phyloP scores from a whole-genome alignment of 1,284 basidiomycete species.

The Agaricales sp. region DNA sequence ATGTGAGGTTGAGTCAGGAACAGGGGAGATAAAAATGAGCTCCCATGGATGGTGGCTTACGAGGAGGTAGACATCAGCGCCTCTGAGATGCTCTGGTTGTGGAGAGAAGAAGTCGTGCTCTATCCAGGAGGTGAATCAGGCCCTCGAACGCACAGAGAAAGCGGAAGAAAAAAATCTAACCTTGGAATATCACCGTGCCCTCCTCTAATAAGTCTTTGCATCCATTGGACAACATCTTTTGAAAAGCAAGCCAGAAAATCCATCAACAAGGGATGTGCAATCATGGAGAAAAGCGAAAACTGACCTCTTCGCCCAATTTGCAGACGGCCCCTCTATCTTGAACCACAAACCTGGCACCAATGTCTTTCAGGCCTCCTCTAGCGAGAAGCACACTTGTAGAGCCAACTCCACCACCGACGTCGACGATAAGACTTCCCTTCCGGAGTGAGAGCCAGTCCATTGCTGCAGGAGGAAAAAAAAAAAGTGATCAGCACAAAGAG shows the following conservation, averaged over 20 bases:
- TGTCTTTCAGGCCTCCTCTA: conserved; percentile 11
- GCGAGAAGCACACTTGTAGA: background rate
- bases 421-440: conserved; percentile 48
- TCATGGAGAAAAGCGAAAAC: conserved; percentile 8
- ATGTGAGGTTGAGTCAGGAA: too few relatives aligned
- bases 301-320: conserved; percentile 43
- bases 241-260: background rate
- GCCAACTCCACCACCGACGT: conserved; percentile 70
- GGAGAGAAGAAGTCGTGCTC: conserved; percentile 66
- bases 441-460: conserved; percentile 55
- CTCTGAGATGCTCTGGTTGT: conserved; percentile 33
- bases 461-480: conserved; percentile 25
- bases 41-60: too few relatives aligned
- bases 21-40: too few relatives aligned
- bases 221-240: conserved; percentile 16
- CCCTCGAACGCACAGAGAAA: background rate
- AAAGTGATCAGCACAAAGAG: conserved; percentile 1
- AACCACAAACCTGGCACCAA: conserved; percentile 48
- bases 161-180: conserved; percentile 25
- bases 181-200: conserved; percentile 47
- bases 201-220: conserved; percentile 50
- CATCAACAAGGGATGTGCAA: background rate
- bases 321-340: conserved; percentile 60
- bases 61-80: conserved; percentile 57
- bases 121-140: conserved; percentile 12